Conservation (phyloP, 768 basidiomycete genomes). For the Mycena galericulata region DNA sequence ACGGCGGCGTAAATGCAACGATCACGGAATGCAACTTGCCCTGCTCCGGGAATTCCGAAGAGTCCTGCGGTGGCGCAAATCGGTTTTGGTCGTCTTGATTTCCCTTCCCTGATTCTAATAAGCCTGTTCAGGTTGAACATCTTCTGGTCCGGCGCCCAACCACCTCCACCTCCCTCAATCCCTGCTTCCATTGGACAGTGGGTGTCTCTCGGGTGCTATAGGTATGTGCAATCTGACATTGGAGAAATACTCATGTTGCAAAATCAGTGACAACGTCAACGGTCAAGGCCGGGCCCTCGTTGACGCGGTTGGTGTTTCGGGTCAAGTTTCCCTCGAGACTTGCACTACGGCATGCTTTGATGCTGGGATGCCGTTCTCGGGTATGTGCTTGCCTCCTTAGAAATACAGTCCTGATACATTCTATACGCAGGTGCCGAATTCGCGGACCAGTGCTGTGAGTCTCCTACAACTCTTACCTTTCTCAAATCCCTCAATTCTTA, state of each 20-base stretch:
- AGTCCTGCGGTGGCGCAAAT: constrained; percentile 71
- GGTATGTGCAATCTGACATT: constrained; percentile 52
- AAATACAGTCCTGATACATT: constrained; percentile 46
- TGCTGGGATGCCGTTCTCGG: constrained; percentile 48
- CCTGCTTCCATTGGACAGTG: constrained; percentile 70
- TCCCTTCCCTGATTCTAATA: no score
- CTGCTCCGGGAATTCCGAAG: constrained; percentile 68
- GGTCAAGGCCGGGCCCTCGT: constrained; percentile 56
- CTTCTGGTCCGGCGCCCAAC: constrained; percentile 71
- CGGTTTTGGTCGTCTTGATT: no score
- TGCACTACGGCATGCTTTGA: constrained; percentile 74
- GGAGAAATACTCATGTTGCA: constrained; percentile 38
- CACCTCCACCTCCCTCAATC: constrained; percentile 67
- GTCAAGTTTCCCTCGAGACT: constrained; percentile 62
- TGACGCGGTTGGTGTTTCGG: constrained; percentile 44
- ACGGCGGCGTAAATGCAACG: constrained; percentile 58
- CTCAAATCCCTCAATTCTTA: not conserved
- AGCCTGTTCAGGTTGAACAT: no score
- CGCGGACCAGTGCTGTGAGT: constrained; percentile 65
- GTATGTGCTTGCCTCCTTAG: not conserved
- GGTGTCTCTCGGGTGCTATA: constrained; percentile 82
- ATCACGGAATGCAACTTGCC: constrained; percentile 68
- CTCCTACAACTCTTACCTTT: no score
- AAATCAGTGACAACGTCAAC: constrained; percentile 53
- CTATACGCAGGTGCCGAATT: constrained; percentile 56